A percentile compares a stretch with the other conserved stretches of the same genome.
phyloP scores from a whole-genome alignment of 1,284 basidiomycete genomes.

The Naganishia liquefaciens region DNA sequence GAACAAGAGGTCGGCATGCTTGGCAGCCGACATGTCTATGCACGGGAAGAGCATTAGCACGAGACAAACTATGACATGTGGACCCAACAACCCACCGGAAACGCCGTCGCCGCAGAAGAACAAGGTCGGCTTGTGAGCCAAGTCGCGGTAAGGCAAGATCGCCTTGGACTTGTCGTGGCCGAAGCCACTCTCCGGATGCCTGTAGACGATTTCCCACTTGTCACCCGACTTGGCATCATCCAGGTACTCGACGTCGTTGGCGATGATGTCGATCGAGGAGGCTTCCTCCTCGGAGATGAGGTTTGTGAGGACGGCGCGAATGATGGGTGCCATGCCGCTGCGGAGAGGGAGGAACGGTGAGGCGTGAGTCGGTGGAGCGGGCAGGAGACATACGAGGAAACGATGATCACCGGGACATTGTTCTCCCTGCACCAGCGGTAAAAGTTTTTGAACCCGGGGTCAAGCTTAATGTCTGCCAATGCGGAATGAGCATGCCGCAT shows the following conservation, averaged over 20 bases:
- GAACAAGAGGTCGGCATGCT: conserved; percentile 84
- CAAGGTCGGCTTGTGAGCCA: conserved; percentile 70
- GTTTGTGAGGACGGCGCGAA: conserved; percentile 79
- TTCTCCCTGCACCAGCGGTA: conserved; percentile 73
- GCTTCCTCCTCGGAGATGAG: conserved; percentile 73
- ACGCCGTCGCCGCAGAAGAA: conserved; percentile 97
- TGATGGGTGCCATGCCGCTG: conserved; percentile 88
- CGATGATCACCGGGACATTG: conserved; percentile 83
- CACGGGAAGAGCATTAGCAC: neutral
- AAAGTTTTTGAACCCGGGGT: conserved; percentile 83
- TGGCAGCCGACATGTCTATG: conserved; percentile 82
- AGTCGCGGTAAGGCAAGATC: conserved; percentile 77
- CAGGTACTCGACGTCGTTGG: conserved; percentile 73
- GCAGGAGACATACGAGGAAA: conserved; percentile 67
- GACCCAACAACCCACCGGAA: conserved; percentile 61
- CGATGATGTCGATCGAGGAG: conserved; percentile 78
- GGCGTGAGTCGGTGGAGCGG: neutral
- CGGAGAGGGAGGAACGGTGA: conserved; percentile 1
- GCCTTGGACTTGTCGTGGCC: conserved; percentile 93
- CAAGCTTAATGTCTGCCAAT: conserved; percentile 70
- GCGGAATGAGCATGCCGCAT: conserved; percentile 12
- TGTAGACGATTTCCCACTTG: conserved; percentile 79
- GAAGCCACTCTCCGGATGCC: conserved; percentile 81
- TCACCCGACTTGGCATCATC: conserved; percentile 61
- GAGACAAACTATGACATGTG: neutral